Conservation (phyloP, 164 flowering plant species). For the Saururus chinensis region DNA sequence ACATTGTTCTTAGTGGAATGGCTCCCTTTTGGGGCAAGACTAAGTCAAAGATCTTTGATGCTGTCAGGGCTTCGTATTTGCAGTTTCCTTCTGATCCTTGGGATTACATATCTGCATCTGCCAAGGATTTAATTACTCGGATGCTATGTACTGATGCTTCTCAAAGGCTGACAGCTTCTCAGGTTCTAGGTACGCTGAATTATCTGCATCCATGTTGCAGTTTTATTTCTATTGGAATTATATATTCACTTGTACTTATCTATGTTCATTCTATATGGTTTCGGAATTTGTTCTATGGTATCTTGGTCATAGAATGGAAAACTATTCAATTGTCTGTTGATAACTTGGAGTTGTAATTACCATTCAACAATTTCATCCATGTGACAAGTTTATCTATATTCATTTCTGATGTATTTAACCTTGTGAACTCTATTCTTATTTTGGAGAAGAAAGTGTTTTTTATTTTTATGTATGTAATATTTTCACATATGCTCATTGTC, state of each 20-base stretch:
- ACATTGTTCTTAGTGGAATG: conserved; percentile 70
- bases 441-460: background rate
- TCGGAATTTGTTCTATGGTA: too few species aligned
- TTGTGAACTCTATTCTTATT: background rate
- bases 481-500: background rate
- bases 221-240: background rate
- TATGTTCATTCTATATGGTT: background rate
- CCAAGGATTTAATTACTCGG: conserved; percentile 51
- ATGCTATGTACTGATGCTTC: conserved; percentile 71
- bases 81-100: conserved; percentile 59
- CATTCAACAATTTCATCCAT: too few species aligned
- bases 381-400: too few species aligned
- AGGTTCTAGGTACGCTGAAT: conserved; percentile 66
- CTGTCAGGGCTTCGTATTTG: conserved; percentile 67
- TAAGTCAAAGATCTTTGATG: conserved; percentile 68
- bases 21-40: conserved; percentile 91
- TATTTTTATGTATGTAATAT: background rate
- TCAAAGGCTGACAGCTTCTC: conserved; percentile 48
- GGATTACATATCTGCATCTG: conserved; percentile 50
- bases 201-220: background rate
- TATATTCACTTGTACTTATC: background rate
- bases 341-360: too few species aligned
- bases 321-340: too few species aligned
- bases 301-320: too few species aligned
- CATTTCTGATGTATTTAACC: too few species aligned